Evolutionary conservation across 495 filamentous ascomycete species (phyloP).

Genomic region (Lophiotrema nucula): DNA sequence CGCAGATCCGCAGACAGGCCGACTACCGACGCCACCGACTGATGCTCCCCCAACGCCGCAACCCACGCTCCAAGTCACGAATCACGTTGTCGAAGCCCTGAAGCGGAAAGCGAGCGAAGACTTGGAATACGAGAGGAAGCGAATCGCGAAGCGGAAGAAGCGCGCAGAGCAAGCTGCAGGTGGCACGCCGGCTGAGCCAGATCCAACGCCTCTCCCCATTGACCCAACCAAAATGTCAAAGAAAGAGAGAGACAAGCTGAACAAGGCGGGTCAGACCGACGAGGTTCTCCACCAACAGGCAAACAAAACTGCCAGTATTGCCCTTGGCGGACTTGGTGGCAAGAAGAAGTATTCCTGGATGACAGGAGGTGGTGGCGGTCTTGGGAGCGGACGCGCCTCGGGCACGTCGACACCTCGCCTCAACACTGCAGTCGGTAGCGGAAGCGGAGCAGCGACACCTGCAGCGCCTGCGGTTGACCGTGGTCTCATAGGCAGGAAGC

Average conservation of each 20-base stretch:
- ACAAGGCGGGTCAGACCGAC: slow-evolving; percentile 48
- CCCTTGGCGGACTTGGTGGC: slow-evolving; percentile 32
- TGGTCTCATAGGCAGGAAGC: slow-evolving; percentile 39
- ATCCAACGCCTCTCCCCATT: slow-evolving; percentile 29
- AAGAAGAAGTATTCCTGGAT: slow-evolving; percentile 42
- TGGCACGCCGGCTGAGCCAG: slow-evolving; percentile 42
- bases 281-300: slow-evolving; percentile 37
- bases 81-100: slow-evolving; percentile 31
- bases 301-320: slow-evolving; percentile 40
- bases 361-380: slow-evolving; percentile 33
- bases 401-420: slow-evolving; percentile 35
- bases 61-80: slow-evolving; percentile 33
- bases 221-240: slow-evolving; percentile 49
- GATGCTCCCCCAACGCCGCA: slow-evolving; percentile 34
- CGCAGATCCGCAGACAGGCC: slow-evolving; percentile 18
- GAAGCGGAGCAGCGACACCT: slow-evolving; percentile 8
- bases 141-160: slow-evolving; percentile 45
- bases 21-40: slow-evolving; percentile 28
- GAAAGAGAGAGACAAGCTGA: slow-evolving; percentile 55
- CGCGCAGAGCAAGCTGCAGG: slow-evolving; percentile 40
- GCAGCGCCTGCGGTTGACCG: slow-evolving; percentile 7
- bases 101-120: slow-evolving; percentile 30
- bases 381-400: slow-evolving; percentile 6
- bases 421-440: slow-evolving; percentile 32
- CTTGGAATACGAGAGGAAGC: slow-evolving; percentile 50